Conservation (phyloP, 352 stramenopile genomes). For the Thalassiosira mediterranea region DNA sequence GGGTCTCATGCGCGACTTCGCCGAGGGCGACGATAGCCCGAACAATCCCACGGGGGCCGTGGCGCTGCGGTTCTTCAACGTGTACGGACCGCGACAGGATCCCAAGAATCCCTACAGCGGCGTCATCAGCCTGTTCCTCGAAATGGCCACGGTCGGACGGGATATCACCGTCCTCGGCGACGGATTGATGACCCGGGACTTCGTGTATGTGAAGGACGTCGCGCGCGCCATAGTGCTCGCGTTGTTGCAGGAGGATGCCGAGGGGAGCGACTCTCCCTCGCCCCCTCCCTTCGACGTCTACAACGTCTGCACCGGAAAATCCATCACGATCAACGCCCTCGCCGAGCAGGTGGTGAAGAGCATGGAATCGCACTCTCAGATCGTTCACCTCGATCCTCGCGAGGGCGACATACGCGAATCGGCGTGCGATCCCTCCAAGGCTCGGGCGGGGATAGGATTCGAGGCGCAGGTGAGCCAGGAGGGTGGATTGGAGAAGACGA, state of each 20-base stretch:
- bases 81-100: constrained; percentile 90
- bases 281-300: constrained; percentile 85
- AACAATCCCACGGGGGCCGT: constrained; percentile 66
- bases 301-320: constrained; percentile 94
- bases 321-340: constrained; percentile 87
- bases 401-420: constrained; percentile 53
- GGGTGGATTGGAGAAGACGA: constrained; percentile 90
- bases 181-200: constrained; percentile 94
- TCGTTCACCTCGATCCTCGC: constrained; percentile 81
- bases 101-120: constrained; percentile 69
- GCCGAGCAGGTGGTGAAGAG: constrained; percentile 88
- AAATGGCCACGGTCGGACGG: constrained; percentile 21
- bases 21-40: constrained; percentile 16
- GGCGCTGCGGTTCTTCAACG: constrained; percentile 97
- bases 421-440: constrained; percentile 32
- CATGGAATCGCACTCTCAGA: constrained; percentile 89
- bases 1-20: constrained; percentile 41
- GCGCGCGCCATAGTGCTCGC: constrained; percentile 90
- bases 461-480: constrained; percentile 90
- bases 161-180: constrained; percentile 93
- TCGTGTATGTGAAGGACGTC: constrained; percentile 98
- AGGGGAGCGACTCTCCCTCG: no score
- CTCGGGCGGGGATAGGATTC: constrained; percentile 88
- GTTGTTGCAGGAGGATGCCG: constrained; percentile 84
- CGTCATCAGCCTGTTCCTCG: constrained; percentile 52